Evolutionary conservation across 169 alveolate species (phyloP).

Genomic region (Eimeria necatrix): DNA sequence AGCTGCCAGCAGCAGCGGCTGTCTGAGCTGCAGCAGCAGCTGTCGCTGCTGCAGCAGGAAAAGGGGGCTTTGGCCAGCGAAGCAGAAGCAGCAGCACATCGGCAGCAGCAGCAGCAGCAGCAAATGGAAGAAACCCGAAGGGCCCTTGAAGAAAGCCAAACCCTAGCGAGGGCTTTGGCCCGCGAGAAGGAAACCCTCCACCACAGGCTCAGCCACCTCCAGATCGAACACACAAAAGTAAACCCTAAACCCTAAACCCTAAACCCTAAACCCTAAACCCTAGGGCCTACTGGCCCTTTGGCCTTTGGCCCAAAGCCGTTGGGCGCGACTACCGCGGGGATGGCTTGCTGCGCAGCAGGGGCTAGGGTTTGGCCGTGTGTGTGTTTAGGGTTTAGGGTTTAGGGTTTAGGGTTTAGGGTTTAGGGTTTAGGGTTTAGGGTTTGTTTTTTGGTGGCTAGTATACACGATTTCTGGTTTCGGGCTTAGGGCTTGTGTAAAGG

Average conservation of each 20-base stretch:
- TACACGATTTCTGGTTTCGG: background rate
- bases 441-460: background rate
- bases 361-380: no score
- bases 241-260: background rate
- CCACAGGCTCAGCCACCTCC: background rate
- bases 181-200: background rate
- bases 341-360: background rate
- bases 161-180: background rate
- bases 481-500: background rate
- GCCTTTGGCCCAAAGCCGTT: background rate
- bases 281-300: background rate
- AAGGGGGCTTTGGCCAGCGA: background rate
- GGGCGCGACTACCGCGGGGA: conserved; percentile 24
- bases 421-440: no score
- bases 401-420: no score
- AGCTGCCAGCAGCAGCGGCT: background rate
- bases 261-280: conserved; percentile 49
- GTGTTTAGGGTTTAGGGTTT: no score
- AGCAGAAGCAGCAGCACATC: background rate
- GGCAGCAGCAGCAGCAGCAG: background rate
- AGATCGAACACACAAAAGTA: background rate
- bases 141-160: background rate
- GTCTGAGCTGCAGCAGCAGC: conserved; percentile 29
- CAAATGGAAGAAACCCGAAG: background rate
- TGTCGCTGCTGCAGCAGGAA: conserved; percentile 11